Evolutionary conservation across 1,284 basidiomycete genomes (phyloP), one percentile per base, ranked within the genome.

Genomic region (Dichomitus squalens): DNA sequence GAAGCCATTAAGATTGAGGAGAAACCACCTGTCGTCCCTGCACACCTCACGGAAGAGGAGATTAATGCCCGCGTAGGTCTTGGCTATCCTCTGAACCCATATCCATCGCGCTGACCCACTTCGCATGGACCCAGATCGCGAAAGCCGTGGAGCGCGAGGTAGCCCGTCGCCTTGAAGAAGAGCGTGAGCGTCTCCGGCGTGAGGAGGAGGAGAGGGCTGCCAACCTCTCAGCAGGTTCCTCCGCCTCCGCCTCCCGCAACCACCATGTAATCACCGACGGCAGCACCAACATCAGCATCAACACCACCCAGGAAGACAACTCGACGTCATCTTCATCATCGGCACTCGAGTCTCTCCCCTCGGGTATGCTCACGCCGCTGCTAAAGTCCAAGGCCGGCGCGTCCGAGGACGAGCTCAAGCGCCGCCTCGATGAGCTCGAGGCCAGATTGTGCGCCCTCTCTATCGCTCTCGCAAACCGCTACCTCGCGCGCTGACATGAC

Each of bases 111-210:
- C 29, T 31, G 11, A 31, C 29, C 29, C 11, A 11, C n/a, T 7
- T 11, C 46, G 25, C 35, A 55, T 38, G 4, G n/a, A 4, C 8
- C 4, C 60, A 88, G 87, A 92, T 91, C 48, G 82, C 85, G 40
- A 84, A 77, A 63, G 85, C 85, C 7, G 88, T 92, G 20, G 85
- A 91, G 71, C 78, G 77, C 12, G 88, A 91, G 68, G 88, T 92
- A 39, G 81, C 85, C 5, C 76, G 85, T 55, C 79, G 87, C 33
- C 70, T 91, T 47, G 84, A 82, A 53, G 58, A 60, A 47, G 85
- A 86, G 64, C 78, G 80, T 44, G 81, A 86, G 66, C 76, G 73
- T 41, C 74, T 80, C 52, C 71, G 75, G 8, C 52, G 55, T 14
- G 55, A 65, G 27, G 63, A 64, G 43, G 66, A 59, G 29, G 60